phyloP scores from a whole-genome alignment of 2,329 filamentous ascomycete species.

The Pseudocercospora ulei region DNA sequence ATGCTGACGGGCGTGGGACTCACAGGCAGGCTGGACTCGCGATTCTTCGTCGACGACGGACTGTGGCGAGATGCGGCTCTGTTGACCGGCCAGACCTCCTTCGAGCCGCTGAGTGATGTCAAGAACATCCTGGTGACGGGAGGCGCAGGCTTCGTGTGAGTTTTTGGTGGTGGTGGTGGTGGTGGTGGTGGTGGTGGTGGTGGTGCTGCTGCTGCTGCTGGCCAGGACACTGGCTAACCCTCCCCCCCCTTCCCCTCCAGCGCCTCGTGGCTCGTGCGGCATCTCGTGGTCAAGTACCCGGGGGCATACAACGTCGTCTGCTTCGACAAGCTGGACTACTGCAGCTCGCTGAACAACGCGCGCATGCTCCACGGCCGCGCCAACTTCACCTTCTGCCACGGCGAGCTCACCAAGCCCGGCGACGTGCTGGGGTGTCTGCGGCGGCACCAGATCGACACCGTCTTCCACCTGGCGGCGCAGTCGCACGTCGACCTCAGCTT shows the following conservation, averaged over 20 bases:
- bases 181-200: no score
- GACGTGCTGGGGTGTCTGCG: slow-evolving; percentile 63
- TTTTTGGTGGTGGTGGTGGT: slow-evolving; percentile 3
- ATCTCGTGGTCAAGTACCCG: slow-evolving; percentile 64
- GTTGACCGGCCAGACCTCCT: slow-evolving; percentile 59
- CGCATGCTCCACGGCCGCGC: slow-evolving; percentile 54
- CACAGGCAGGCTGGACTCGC: slow-evolving; percentile 35
- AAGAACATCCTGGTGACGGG: slow-evolving; percentile 78
- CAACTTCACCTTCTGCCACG: slow-evolving; percentile 72
- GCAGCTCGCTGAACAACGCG: slow-evolving; percentile 70
- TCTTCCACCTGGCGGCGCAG: slow-evolving; percentile 79
- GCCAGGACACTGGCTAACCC: slow-evolving; percentile 3
- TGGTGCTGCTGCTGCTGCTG: no score
- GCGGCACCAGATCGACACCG: slow-evolving; percentile 63
- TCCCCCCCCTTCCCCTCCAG: slow-evolving; percentile 41
- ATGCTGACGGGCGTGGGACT: no score
- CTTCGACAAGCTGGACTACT: slow-evolving; percentile 79
- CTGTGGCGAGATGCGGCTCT: slow-evolving; percentile 64
- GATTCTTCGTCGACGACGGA: slow-evolving; percentile 46
- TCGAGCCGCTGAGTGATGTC: slow-evolving; percentile 57
- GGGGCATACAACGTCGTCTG: slow-evolving; percentile 67
- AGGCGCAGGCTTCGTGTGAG: slow-evolving; percentile 72
- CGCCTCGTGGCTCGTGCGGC: slow-evolving; percentile 73
- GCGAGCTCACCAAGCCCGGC: slow-evolving; percentile 62
- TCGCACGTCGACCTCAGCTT: slow-evolving; percentile 77